Percentiles rank a stretch among this genome's conserved stretches.
Conservation (phyloP, 2,329 filamentous ascomycete species). For the Exophiala mesophila region DNA sequence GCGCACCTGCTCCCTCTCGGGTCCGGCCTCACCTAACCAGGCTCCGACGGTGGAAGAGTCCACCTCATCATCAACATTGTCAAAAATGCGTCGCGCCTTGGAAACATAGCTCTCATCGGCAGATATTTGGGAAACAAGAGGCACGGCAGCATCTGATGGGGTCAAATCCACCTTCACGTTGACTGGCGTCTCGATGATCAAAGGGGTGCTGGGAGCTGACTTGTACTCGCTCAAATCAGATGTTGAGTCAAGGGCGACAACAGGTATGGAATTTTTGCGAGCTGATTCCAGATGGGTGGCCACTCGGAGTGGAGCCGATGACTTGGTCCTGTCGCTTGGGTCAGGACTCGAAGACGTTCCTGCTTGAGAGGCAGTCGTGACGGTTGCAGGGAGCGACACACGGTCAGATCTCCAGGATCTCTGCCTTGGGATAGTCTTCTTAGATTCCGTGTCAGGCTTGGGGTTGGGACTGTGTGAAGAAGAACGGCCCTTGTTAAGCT, state of each 20-base stretch:
- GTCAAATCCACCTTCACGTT: constrained; percentile 8
- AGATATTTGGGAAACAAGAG: constrained; percentile 2
- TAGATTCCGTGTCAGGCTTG: constrained; percentile 7
- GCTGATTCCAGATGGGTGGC: constrained; percentile 5
- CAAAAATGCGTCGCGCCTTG: constrained; percentile 76
- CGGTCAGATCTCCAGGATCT: constrained; percentile 20
- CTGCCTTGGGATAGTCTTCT: constrained; percentile 9
- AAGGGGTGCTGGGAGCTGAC: constrained; percentile 41
- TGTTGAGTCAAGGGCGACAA: constrained; percentile 8
- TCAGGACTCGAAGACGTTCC: background rate
- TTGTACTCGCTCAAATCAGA: constrained; percentile 42
- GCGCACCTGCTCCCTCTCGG: constrained; percentile 50
- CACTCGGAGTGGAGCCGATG: background rate
- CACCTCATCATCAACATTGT: constrained; percentile 77
- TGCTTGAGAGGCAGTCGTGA: background rate
- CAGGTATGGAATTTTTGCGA: constrained; percentile 3
- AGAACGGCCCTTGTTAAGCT: constrained; percentile 9
- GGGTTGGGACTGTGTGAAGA: constrained; percentile 7
- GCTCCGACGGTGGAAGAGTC: constrained; percentile 74
- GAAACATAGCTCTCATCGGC: constrained; percentile 34
- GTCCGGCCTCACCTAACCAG: constrained; percentile 72
- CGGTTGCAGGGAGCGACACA: constrained; percentile 9
- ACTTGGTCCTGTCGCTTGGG: background rate
- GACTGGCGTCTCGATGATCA: constrained; percentile 32
- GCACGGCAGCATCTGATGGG: constrained; percentile 11